These are phyloP conservation scores for Hysterangium stoloniferum DNA, from an alignment of 768 basidiomycete species.

Conservation along the genomic window DNA sequence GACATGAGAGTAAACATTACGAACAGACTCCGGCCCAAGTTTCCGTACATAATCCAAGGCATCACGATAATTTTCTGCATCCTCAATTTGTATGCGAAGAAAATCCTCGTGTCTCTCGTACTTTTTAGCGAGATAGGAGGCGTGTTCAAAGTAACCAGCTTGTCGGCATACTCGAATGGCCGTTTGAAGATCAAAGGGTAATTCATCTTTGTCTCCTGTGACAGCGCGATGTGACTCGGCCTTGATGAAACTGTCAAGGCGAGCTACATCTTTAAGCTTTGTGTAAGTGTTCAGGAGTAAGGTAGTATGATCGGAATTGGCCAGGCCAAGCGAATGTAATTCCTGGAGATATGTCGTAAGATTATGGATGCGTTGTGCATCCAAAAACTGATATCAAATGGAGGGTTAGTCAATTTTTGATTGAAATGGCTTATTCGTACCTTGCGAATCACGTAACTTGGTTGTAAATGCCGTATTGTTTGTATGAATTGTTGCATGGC, in stretches of 20 bases:
- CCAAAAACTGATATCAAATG: conserved; percentile 63
- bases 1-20: conserved; percentile 24
- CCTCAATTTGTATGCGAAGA: conserved; percentile 89
- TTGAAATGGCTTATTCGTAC: conserved; percentile 31
- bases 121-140: conserved; percentile 85
- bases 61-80: conserved; percentile 72
- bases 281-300: conserved; percentile 96
- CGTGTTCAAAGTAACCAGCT: conserved; percentile 94
- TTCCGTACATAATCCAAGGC: conserved; percentile 75
- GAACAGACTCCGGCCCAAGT: conserved; percentile 70
- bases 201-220: conserved; percentile 43
- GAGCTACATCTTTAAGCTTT: conserved; percentile 84
- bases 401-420: conserved; percentile 9
- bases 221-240: conserved; percentile 56
- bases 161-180: conserved; percentile 96
- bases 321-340: conserved; percentile 79
- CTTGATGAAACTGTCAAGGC: conserved; percentile 89
- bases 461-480: conserved; percentile 83
- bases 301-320: conserved; percentile 95
- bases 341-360: conserved; percentile 95
- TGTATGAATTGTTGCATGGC: conserved; percentile 89
- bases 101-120: conserved; percentile 92
- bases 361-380: conserved; percentile 92
- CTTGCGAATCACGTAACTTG: conserved; percentile 96
- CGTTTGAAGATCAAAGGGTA: conserved; percentile 95